These are phyloP conservation scores for Fraxinus sp. DNA, from an alignment of 305 asterid species.

Conservation along the genomic window DNA sequence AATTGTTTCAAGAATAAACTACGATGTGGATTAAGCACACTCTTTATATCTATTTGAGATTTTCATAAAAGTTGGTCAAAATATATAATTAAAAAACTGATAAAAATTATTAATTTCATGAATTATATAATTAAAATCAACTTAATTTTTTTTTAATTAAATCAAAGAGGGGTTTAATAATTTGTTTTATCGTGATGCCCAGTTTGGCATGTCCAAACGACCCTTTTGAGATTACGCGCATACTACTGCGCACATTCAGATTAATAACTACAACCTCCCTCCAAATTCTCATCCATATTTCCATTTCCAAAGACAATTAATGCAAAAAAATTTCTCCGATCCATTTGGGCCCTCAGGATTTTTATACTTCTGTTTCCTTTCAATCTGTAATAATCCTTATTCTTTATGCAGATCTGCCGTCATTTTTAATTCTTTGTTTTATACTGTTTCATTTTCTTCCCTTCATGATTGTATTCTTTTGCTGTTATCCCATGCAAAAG, in stretches of 20 bases:
- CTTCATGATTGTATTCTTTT: not conserved
- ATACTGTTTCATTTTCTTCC: not conserved
- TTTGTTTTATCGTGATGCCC: not conserved
- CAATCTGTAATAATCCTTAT: slow-evolving; percentile 2
- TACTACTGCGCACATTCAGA: not conserved
- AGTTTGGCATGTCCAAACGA: not conserved
- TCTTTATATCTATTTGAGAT: too few species aligned
- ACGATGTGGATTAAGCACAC: not conserved
- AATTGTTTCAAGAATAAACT: not conserved
- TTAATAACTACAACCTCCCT: not conserved
- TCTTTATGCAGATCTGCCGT: not conserved
- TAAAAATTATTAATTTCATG: too few species aligned
- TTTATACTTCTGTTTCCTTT: not conserved
- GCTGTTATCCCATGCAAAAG: not conserved
- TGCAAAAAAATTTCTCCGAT: not conserved
- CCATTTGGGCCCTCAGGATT: slow-evolving; percentile 3
- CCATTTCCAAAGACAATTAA: not conserved
- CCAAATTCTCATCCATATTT: not conserved
- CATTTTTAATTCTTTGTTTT: not conserved
- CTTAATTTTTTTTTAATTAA: not conserved
- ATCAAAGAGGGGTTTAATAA: not conserved
- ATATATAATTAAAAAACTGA: too few species aligned
- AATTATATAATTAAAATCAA: not conserved
- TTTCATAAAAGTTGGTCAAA: too few species aligned
- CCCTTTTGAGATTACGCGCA: not conserved